phyloP scores from a whole-genome alignment of 2,329 filamentous ascomycete species.

The Myriosclerotinia scirpicola region DNA sequence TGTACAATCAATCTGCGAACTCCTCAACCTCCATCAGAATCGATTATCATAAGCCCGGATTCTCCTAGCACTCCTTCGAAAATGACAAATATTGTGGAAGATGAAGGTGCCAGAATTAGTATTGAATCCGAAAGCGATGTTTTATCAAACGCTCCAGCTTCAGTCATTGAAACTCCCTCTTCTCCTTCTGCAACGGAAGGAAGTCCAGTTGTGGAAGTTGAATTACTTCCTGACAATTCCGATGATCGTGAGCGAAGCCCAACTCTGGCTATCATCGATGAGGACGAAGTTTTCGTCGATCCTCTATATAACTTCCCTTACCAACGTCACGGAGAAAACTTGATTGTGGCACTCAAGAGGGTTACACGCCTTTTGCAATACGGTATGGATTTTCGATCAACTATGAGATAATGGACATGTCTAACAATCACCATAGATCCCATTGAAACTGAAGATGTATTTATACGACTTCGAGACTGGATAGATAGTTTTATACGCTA shows the following conservation, averaged over 20 bases:
- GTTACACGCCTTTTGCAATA: constrained; percentile 41
- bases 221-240: constrained; percentile 34
- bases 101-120: constrained; percentile 33
- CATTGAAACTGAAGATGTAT: constrained; percentile 47
- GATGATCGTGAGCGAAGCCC: constrained; percentile 37
- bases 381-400: constrained; percentile 41
- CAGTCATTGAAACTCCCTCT: constrained; percentile 36
- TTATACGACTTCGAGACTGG: constrained; percentile 51
- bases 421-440: constrained; percentile 44
- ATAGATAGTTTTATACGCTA: constrained; percentile 50
- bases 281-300: constrained; percentile 41
- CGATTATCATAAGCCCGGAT: constrained; percentile 47
- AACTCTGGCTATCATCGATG: constrained; percentile 38
- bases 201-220: constrained; percentile 37
- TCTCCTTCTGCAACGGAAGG: constrained; percentile 35
- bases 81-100: constrained; percentile 31
- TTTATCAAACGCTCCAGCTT: constrained; percentile 35
- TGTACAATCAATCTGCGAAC: constrained; percentile 62
- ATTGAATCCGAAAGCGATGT: constrained; percentile 39
- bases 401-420: not conserved
- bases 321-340: constrained; percentile 28
- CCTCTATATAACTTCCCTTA: constrained; percentile 51
- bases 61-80: constrained; percentile 44
- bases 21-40: constrained; percentile 43
- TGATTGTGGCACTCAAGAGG: constrained; percentile 31